phyloP scores from a whole-genome alignment of 495 filamentous ascomycete genomes.

The Neurospora sublineolata region DNA sequence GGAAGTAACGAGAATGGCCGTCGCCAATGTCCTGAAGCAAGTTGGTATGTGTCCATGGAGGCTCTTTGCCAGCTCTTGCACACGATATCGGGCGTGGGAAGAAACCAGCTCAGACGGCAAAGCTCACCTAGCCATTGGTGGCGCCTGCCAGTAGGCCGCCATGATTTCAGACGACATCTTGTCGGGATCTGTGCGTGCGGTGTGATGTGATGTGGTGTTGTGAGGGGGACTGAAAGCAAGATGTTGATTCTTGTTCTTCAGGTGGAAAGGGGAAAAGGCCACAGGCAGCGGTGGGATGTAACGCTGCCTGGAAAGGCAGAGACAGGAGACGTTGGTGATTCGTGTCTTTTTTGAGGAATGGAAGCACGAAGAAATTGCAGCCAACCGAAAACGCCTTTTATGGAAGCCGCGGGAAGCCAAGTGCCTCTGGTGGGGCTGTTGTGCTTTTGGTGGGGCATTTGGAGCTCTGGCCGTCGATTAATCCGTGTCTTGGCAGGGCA shows the following conservation, averaged over 20 bases:
- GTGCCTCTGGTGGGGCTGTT: background rate
- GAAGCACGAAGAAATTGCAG: conserved; percentile 12
- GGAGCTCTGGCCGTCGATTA: background rate
- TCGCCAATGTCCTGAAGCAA: conserved; percentile 53
- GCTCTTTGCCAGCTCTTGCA: background rate
- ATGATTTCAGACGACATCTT: conserved; percentile 27
- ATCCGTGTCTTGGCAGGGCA: background rate
- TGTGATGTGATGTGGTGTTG: conserved; percentile 3
- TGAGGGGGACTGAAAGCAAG: background rate
- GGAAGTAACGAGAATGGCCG: conserved; percentile 53
- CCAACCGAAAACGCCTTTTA: conserved; percentile 1
- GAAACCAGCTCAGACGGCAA: background rate
- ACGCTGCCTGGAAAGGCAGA: conserved; percentile 7
- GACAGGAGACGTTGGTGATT: conserved; percentile 14
- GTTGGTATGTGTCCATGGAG: conserved; percentile 1
- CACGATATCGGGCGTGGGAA: background rate
- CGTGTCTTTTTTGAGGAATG: conserved; percentile 25
- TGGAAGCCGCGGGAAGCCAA: background rate
- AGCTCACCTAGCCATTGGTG: conserved; percentile 57
- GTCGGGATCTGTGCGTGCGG: background rate
- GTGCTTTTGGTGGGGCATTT: background rate
- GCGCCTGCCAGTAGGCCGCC: conserved; percentile 60
- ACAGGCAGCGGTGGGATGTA: conserved; percentile 3
- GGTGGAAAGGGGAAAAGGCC: conserved; percentile 2
- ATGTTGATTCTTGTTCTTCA: conserved; percentile 6